Base-by-base conservation (phyloP, 371 early-diverging fungal genomes). In the Rhizopus sp. region DNA sequence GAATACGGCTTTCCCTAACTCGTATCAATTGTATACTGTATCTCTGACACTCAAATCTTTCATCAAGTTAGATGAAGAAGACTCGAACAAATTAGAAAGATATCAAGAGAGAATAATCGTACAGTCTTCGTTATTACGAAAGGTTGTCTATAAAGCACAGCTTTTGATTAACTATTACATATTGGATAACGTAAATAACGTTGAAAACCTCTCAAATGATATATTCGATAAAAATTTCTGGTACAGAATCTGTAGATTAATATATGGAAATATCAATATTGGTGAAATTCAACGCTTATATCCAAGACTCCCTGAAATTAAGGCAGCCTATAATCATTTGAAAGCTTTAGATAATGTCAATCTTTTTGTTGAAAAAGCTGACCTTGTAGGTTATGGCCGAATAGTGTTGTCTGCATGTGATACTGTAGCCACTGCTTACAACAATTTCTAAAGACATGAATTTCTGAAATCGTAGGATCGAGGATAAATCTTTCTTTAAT, bases 211-310 rank as follows among this genome's bases (percentile, higher is more conserved):
- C 6, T 16, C 38, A 7, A 50, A 50, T 50, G 38, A 37, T 8
- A 33, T 50, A 50, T 50, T 50, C 9, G n/a, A 50, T 30, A 12
- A 50, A 37, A 50, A 50, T 17, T 50, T 50, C 37, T 50, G 50
- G 50, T 50, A 50, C 31, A 37, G 42, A 7, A 42, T 45, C 31
- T 35, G 42, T 17, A 10, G 44, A 53, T 9, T 41, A 16, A 37
- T 41, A 15, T 35, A 53, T 34, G 12, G 4, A 37, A 50, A 50
- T 37, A n/a, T 50, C 5, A n/a, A 34, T n/a, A 34, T 50, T 37
- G 35, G 37, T 16, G 10, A 37, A n/a, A 13, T 50, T 16, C 50
- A 50, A 37, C 7, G 15, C 15, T 9, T n/a, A n/a, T 50, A 50
- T 37, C 50, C 50, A 0, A 12, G 12, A n/a, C 6, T 50, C 8